A percentile compares a stretch with the other conserved stretches of the same genome.
Conservation (phyloP, 2,329 filamentous ascomycete genomes). For the Capronia americana region DNA sequence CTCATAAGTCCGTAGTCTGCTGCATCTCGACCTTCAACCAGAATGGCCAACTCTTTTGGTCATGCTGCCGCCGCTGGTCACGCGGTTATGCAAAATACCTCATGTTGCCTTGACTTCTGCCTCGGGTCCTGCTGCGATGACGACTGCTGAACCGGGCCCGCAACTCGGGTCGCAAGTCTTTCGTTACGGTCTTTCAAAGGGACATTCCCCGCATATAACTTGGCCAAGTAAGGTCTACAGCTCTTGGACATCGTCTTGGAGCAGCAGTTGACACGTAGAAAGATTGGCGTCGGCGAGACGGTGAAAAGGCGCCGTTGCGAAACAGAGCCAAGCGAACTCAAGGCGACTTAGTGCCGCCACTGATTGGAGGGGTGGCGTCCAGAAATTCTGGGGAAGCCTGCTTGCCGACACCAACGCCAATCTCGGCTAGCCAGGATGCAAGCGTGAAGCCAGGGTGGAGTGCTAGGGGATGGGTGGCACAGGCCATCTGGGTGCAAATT, state of each 20-base stretch:
- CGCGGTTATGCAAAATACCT: slow-evolving; percentile 3
- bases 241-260: background rate
- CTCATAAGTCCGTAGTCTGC: slow-evolving; percentile 11
- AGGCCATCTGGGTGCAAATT: slow-evolving; percentile 15
- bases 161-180: background rate
- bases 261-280: slow-evolving; percentile 24
- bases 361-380: slow-evolving; percentile 21
- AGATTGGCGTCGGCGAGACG: slow-evolving; percentile 35
- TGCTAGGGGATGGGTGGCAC: slow-evolving; percentile 5
- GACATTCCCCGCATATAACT: background rate
- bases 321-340: slow-evolving; percentile 17
- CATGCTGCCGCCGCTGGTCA: slow-evolving; percentile 8
- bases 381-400: slow-evolving; percentile 33
- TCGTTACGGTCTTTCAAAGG: background rate
- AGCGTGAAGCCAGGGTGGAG: background rate
- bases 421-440: slow-evolving; percentile 12
- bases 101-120: slow-evolving; percentile 1
- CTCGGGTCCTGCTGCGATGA: background rate
- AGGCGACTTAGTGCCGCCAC: slow-evolving; percentile 10
- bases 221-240: background rate
- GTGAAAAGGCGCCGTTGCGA: slow-evolving; percentile 26
- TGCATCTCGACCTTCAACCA: background rate
- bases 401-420: slow-evolving; percentile 20
- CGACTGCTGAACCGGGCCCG: background rate
- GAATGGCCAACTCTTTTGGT: background rate